Conservation (phyloP, 805 yeast species). For the Ascoidea asiatica region DNA sequence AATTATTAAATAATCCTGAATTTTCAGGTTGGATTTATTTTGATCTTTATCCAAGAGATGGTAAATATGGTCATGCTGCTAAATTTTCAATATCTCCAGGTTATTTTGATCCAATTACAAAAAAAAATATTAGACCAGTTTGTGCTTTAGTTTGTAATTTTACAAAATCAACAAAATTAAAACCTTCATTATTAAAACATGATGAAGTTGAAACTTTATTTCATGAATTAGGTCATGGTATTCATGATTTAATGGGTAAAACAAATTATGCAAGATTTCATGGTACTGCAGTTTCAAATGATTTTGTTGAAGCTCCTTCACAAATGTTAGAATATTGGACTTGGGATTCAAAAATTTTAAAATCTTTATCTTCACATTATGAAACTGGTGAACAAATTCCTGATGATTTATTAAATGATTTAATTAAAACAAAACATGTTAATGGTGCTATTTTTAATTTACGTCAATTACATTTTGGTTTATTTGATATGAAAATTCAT, state of each 20-base stretch:
- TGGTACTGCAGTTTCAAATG: constrained; percentile 71
- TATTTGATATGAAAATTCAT: constrained; percentile 67
- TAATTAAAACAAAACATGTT: constrained; percentile 57
- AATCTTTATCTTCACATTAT: constrained; percentile 52
- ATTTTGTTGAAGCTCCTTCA: constrained; percentile 86
- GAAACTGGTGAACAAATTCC: constrained; percentile 42
- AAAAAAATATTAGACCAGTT: constrained; percentile 42
- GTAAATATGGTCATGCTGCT: constrained; percentile 85
- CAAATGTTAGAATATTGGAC: constrained; percentile 86
- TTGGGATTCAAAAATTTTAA: constrained; percentile 56
- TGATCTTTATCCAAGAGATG: constrained; percentile 76
- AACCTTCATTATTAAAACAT: constrained; percentile 69
- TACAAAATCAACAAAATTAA: constrained; percentile 54
- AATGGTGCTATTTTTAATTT: constrained; percentile 60
- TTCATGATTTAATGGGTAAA: constrained; percentile 61
- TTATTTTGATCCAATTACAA: constrained; percentile 33
- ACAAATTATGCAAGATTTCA: constrained; percentile 55
- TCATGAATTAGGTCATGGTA: constrained; percentile 87
- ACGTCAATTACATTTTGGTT: constrained; percentile 68
- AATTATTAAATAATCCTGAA: constrained; percentile 30
- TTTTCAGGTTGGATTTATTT: constrained; percentile 72
- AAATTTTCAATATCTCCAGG: constrained; percentile 60
- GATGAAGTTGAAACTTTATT: constrained; percentile 71
- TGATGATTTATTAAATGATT: constrained; percentile 40
- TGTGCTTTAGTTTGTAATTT: constrained; percentile 78